These are phyloP conservation scores for Ophidiomyces ophidiicola DNA, from an alignment of 2,329 filamentous ascomycete species.

Conservation along the genomic window DNA sequence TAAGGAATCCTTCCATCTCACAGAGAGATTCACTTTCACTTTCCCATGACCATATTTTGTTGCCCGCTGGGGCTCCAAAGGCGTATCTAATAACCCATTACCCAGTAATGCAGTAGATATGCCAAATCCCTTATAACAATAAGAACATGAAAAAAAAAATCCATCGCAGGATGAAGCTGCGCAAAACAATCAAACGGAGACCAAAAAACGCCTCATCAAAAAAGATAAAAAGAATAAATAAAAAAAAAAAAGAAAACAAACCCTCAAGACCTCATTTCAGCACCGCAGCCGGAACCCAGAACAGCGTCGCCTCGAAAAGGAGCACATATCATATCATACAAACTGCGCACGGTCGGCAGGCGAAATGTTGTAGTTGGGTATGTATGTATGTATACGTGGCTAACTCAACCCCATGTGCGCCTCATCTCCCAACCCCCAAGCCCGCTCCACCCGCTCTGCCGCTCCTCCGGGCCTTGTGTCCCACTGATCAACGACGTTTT, in stretches of 20 bases:
- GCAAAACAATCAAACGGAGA: background rate
- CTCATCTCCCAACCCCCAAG: slow-evolving; percentile 74
- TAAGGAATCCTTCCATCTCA: too few relatives aligned
- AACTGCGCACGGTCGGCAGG: too few relatives aligned
- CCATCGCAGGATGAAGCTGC: background rate
- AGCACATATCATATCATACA: too few relatives aligned
- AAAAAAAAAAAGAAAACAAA: background rate
- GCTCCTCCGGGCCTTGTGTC: slow-evolving; percentile 43
- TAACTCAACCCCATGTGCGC: slow-evolving; percentile 70
- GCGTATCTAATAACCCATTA: too few relatives aligned
- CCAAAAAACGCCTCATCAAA: background rate
- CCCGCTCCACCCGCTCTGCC: slow-evolving; percentile 40
- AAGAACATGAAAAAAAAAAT: too few relatives aligned
- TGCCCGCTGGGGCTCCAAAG: background rate
- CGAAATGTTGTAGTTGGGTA: too few relatives aligned
- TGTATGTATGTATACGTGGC: too few relatives aligned
- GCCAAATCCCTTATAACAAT: slow-evolving; percentile 2
- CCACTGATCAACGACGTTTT: slow-evolving; percentile 41
- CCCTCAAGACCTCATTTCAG: too few relatives aligned
- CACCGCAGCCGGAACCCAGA: too few relatives aligned
- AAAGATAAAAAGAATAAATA: background rate
- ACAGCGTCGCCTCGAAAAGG: too few relatives aligned
- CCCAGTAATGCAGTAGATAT: background rate
- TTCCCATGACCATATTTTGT: background rate
- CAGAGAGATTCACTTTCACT: too few relatives aligned